These are phyloP conservation scores for Xylaria sp. DNA, from an alignment of 2,329 filamentous ascomycete genomes.

Conservation along the genomic window DNA sequence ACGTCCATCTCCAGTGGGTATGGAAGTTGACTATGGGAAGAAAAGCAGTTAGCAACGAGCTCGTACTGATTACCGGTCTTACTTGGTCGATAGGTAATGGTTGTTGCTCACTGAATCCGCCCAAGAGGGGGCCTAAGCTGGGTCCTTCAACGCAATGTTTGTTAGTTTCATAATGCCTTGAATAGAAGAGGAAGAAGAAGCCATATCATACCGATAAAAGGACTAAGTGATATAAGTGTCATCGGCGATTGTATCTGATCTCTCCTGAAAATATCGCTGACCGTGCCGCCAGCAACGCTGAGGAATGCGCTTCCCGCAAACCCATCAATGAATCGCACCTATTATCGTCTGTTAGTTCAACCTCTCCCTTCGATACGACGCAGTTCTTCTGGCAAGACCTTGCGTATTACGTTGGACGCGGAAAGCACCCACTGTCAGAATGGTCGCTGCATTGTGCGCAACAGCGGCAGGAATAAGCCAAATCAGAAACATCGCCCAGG, in stretches of 20 bases:
- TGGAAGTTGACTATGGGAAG: conserved; percentile 56
- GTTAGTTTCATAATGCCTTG: conserved; percentile 3
- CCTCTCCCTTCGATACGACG: not conserved
- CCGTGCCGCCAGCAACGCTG: conserved; percentile 75
- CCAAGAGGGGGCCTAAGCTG: conserved; percentile 55
- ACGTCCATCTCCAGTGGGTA: conserved; percentile 72
- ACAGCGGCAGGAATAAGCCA: conserved; percentile 79
- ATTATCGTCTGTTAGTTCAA: conserved; percentile 2
- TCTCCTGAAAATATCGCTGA: conserved; percentile 70
- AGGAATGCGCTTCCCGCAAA: conserved; percentile 64
- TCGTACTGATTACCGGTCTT: not conserved
- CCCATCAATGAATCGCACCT: conserved; percentile 69
- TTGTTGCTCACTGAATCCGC: conserved; percentile 58
- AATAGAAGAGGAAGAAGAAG: not conserved
- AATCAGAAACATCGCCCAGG: conserved; percentile 69
- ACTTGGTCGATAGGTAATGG: too few relatives aligned
- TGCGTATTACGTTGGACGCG: not conserved
- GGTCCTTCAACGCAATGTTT: conserved; percentile 38
- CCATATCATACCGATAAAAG: conserved; percentile 46
- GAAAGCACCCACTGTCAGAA: conserved; percentile 51
- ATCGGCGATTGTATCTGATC: conserved; percentile 72
- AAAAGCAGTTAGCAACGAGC: not conserved
- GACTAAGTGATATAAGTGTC: conserved; percentile 68
- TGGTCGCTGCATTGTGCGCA: conserved; percentile 73
- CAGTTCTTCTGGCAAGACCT: not conserved